A percentile compares a stretch with the other conserved stretches of the same genome.
phyloP scores from a whole-genome alignment of 805 yeast species.

The Lachancea meyersii region DNA sequence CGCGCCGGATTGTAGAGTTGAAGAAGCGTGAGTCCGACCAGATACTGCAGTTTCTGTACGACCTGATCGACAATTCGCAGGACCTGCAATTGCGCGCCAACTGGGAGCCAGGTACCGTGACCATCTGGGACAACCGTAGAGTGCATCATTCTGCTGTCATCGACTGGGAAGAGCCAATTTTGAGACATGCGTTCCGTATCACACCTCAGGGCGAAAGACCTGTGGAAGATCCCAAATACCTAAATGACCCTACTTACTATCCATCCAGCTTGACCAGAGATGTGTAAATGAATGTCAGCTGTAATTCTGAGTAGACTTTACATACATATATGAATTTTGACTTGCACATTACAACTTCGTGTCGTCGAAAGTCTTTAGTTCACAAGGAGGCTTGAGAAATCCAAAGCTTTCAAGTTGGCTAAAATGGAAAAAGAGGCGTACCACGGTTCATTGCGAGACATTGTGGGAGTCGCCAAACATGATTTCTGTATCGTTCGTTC shows the following conservation, averaged over 20 bases:
- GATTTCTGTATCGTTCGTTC: no score
- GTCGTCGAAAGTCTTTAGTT: no score
- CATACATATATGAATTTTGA: no score
- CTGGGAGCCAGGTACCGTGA: slow-evolving; percentile 68
- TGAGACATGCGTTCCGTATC: slow-evolving; percentile 68
- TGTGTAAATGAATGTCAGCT: not conserved
- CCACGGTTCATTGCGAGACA: no score
- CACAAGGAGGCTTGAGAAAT: no score
- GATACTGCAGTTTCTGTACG: slow-evolving; percentile 50
- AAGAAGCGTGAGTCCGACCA: slow-evolving; percentile 65
- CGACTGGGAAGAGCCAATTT: slow-evolving; percentile 63
- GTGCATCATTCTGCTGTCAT: slow-evolving; percentile 61
- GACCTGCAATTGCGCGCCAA: slow-evolving; percentile 64
- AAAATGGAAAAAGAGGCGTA: no score
- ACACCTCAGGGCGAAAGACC: slow-evolving; percentile 74
- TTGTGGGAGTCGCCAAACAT: no score
- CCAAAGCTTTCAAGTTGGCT: no score
- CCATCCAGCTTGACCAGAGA: slow-evolving; percentile 11
- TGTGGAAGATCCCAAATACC: slow-evolving; percentile 41
- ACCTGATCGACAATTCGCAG: slow-evolving; percentile 45
- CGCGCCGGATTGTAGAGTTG: slow-evolving; percentile 62
- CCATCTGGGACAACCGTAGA: slow-evolving; percentile 75
- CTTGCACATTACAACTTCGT: no score
- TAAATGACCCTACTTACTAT: slow-evolving; percentile 17
- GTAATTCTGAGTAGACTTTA: no score